Conservation (phyloP, 441 rosid genomes). For the Biscutella laevigata region DNA sequence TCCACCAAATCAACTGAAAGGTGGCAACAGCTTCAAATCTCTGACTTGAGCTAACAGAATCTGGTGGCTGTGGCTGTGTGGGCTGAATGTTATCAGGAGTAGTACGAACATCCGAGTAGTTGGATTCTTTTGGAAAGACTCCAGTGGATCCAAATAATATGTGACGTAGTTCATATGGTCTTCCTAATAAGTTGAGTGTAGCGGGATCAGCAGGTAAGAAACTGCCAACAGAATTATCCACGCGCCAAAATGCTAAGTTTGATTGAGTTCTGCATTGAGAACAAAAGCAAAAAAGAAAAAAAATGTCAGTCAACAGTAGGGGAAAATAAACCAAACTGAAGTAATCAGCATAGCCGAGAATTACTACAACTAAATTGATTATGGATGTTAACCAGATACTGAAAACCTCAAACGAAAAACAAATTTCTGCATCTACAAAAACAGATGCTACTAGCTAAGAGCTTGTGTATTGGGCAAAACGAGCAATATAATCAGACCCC, state of each 20-base stretch:
- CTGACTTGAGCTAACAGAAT: slow-evolving; percentile 45
- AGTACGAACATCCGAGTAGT: slow-evolving; percentile 29
- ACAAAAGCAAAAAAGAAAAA: slow-evolving; percentile 3
- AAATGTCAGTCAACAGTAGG: slow-evolving; percentile 1
- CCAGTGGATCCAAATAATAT: slow-evolving; percentile 52
- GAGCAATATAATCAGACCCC: neutral
- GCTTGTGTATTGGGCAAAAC: neutral
- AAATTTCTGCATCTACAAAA: slow-evolving; percentile 5
- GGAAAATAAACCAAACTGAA: slow-evolving; percentile 11
- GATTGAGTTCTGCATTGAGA: slow-evolving; percentile 49
- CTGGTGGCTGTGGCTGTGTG: slow-evolving; percentile 28
- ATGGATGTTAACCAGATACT: slow-evolving; percentile 10
- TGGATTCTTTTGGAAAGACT: slow-evolving; percentile 32
- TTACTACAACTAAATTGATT: neutral
- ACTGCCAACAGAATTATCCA: slow-evolving; percentile 72
- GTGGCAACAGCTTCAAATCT: slow-evolving; percentile 75
- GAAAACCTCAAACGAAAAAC: slow-evolving; percentile 4
- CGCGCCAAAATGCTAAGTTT: slow-evolving; percentile 87
- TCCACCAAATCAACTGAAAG: slow-evolving; percentile 89
- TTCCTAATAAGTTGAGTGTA: slow-evolving; percentile 40
- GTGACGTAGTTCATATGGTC: slow-evolving; percentile 74
- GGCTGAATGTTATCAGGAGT: slow-evolving; percentile 29
- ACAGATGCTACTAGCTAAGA: slow-evolving; percentile 5
- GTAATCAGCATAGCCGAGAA: slow-evolving; percentile 6
- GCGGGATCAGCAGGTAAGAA: slow-evolving; percentile 76